Conservation (phyloP, 1,284 basidiomycete species). For the Fomitopsis pinicola region DNA sequence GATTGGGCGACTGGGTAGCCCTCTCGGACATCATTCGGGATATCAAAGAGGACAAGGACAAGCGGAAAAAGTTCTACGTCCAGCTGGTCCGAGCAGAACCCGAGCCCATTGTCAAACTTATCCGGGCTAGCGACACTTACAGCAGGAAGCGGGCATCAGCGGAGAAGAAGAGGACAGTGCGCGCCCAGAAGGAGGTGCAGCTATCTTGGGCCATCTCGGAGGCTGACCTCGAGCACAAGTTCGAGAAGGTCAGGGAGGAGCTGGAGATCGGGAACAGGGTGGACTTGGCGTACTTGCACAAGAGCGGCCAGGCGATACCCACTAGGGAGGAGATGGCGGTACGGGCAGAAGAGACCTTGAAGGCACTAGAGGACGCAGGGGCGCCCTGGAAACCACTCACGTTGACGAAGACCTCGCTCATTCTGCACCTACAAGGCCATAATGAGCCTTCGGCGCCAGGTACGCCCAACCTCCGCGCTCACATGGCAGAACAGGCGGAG, state of each 20-base stretch:
- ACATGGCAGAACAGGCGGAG: neutral
- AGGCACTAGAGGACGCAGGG: conserved; percentile 39
- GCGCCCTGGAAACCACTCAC: conserved; percentile 49
- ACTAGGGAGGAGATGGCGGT: conserved; percentile 32
- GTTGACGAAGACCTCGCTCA: conserved; percentile 32
- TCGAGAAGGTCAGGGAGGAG: conserved; percentile 54
- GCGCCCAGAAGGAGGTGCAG: conserved; percentile 66
- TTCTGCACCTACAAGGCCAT: conserved; percentile 37
- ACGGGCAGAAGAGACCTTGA: conserved; percentile 38
- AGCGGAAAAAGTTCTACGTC: conserved; percentile 39
- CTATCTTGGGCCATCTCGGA: conserved; percentile 62
- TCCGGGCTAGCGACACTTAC: conserved; percentile 34
- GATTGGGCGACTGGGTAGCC: conserved; percentile 31
- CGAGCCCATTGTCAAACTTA: conserved; percentile 49
- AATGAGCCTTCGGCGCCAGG: conserved; percentile 3
- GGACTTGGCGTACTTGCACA: conserved; percentile 52
- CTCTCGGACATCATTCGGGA: conserved; percentile 34
- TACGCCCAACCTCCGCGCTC: neutral
- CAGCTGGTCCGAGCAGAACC: conserved; percentile 46
- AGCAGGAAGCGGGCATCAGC: conserved; percentile 30
- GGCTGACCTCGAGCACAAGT: conserved; percentile 65
- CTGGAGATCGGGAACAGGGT: conserved; percentile 59
- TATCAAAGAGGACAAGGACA: conserved; percentile 19
- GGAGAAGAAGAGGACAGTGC: conserved; percentile 29
- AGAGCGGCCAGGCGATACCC: conserved; percentile 34